Evolutionary conservation across 2,329 filamentous ascomycete genomes (phyloP), one percentile per base, ranked within the genome.

Genomic region (Fonsecaea multimorphosa): DNA sequence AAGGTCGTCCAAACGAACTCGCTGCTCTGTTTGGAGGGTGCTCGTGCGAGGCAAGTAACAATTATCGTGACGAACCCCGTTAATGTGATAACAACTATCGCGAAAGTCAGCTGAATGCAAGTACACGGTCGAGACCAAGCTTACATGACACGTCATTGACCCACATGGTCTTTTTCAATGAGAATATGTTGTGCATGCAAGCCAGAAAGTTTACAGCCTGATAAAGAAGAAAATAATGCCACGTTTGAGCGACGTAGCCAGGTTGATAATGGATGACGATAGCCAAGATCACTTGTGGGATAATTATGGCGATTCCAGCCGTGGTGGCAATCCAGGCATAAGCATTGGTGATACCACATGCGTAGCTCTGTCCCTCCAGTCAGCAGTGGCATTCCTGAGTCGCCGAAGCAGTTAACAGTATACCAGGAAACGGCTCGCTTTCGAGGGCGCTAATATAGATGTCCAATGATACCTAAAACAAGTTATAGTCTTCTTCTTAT

Each of bases 11-110:
- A 73, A 11, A 73, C 71, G 46, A 71, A 69, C 19, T 58, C 29
- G n/a, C 27, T 57, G 19, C 53, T 38, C 55, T 56, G 53, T 52
- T 69, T 67, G n/a, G 61, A 51, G n/a, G 51, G 32, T n/a, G 66
- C 55, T 70, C 68, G 68, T 11, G 71, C 72, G 3, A 77, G 64
- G 59, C 76, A 75, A 1, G 74, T 73, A 5, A 78, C 70, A 7
- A 72, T 73, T 14, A 76, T 74, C 2, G 73, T 74, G 19, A 78
- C 68, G 58, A 78, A 76, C 24, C 72, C 63, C 3, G 63, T 34
- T 7, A 76, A 55, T n/a, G 74, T 74, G 11, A 76, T 38, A 16
- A 54, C 27, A n/a, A 54, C 52, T 54, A 12, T 32, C 49, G 19
- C 38, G 14, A 9, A 19, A 16, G 40, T 29, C 8, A 60, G n/a